Conservation (phyloP, 495 filamentous ascomycete genomes). For the Penicillium longicatenatum region DNA sequence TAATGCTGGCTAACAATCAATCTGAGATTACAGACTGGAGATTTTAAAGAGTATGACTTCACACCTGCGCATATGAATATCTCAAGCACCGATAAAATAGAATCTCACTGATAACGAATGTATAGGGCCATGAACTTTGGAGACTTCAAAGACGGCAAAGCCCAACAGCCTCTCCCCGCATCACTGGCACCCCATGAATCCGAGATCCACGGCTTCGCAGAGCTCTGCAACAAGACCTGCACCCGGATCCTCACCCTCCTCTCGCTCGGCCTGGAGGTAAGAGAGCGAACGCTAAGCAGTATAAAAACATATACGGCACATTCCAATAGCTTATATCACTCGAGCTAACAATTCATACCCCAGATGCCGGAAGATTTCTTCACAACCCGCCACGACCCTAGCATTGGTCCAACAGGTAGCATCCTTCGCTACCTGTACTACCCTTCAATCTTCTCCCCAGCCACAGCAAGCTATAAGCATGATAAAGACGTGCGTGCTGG, state of each 20-base stretch:
- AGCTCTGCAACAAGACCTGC: constrained; percentile 72
- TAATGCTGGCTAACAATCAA: neutral
- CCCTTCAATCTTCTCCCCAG: constrained; percentile 55
- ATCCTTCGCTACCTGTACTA: constrained; percentile 85
- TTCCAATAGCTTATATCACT: constrained; percentile 11
- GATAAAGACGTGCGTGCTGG: constrained; percentile 62
- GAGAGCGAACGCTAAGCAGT: neutral
- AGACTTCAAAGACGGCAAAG: constrained; percentile 68
- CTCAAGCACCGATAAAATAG: neutral
- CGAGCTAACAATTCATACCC: constrained; percentile 1
- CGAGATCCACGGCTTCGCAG: constrained; percentile 64
- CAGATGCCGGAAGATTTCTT: constrained; percentile 68
- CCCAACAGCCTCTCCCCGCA: constrained; percentile 77
- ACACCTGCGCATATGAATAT: neutral
- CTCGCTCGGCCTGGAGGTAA: constrained; percentile 69
- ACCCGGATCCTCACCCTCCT: constrained; percentile 71
- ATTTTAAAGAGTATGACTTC: constrained; percentile 80
- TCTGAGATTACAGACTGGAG: constrained; percentile 63
- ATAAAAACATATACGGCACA: neutral
- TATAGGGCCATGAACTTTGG: constrained; percentile 89
- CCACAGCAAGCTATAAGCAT: constrained; percentile 46
- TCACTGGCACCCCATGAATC: constrained; percentile 60
- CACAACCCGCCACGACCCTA: constrained; percentile 65
- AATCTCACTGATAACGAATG: constrained; percentile 3
- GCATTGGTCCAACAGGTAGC: constrained; percentile 62